phyloP scores from a whole-genome alignment of 345 rosid species.

The Schrenkiella parvula region DNA sequence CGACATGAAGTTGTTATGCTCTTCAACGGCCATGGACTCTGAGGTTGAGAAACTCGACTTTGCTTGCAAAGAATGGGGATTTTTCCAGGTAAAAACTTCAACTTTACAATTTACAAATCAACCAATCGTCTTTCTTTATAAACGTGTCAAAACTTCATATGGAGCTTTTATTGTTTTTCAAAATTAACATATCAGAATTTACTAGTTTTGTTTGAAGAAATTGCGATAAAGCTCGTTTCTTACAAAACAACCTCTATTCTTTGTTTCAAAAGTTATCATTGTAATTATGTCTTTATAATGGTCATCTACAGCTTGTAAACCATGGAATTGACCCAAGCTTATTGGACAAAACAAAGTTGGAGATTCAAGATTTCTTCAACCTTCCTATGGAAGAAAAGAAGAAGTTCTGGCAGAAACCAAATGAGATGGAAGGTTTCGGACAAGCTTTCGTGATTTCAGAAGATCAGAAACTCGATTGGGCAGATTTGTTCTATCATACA shows the following conservation, averaged over 20 bases:
- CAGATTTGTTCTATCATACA: slow-evolving; percentile 17
- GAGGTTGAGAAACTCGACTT: slow-evolving; percentile 39
- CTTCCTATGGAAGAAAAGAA: slow-evolving; percentile 40
- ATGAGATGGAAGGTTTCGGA: slow-evolving; percentile 33
- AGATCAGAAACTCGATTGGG: slow-evolving; percentile 41
- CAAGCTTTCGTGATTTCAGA: slow-evolving; percentile 35
- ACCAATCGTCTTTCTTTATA: neutral
- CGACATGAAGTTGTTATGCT: slow-evolving; percentile 22
- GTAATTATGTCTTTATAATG: neutral
- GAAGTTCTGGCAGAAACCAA: slow-evolving; percentile 23
- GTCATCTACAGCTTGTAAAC: slow-evolving; percentile 27
- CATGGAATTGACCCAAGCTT: slow-evolving; percentile 34
- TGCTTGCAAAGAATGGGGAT: slow-evolving; percentile 64
- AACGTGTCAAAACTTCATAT: neutral
- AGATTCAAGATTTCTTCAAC: slow-evolving; percentile 32
- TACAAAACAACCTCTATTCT: neutral
- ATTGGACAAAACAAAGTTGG: slow-evolving; percentile 25
- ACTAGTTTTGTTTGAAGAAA: neutral
- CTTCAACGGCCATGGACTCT: neutral
- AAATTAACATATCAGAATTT: neutral
- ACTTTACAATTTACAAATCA: neutral
- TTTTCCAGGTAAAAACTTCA: slow-evolving; percentile 48
- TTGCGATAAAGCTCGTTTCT: neutral
- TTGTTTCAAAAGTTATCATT: neutral
- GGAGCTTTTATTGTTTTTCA: neutral